phyloP scores from a whole-genome alignment of 2,329 filamentous ascomycete species.

The Thelonectria olida region DNA sequence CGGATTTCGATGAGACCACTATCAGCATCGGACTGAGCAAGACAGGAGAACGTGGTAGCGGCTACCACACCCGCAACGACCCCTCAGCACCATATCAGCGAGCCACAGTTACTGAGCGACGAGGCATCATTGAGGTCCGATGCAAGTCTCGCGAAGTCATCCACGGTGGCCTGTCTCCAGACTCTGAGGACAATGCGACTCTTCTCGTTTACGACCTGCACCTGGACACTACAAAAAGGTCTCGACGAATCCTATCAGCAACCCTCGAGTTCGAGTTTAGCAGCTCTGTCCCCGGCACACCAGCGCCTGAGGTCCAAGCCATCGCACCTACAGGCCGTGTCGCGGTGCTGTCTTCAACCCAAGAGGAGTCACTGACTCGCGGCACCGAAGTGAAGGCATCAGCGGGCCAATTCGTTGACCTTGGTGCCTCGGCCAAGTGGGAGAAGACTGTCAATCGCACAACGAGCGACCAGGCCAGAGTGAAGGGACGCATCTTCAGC shows the following conservation, averaged over 20 bases:
- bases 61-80: slow-evolving; percentile 36
- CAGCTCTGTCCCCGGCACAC: neutral
- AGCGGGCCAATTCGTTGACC: neutral
- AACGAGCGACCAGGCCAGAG: neutral
- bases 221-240: slow-evolving; percentile 7
- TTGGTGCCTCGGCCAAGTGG: neutral
- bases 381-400: neutral
- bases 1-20: slow-evolving; percentile 26
- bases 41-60: slow-evolving; percentile 25
- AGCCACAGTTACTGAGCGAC: slow-evolving; percentile 8
- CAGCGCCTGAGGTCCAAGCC: neutral
- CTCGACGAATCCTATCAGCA: slow-evolving; percentile 8
- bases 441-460: slow-evolving; percentile 1
- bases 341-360: neutral
- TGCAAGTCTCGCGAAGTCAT: slow-evolving; percentile 15
- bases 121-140: slow-evolving; percentile 5
- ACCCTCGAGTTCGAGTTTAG: slow-evolving; percentile 14
- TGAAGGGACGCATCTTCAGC: slow-evolving; percentile 22
- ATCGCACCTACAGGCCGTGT: neutral
- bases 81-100: slow-evolving; percentile 33
- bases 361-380: neutral
- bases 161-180: slow-evolving; percentile 4
- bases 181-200: slow-evolving; percentile 6
- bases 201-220: slow-evolving; percentile 10
- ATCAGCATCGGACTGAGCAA: slow-evolving; percentile 30